phyloP scores from a whole-genome alignment of 2,329 filamentous ascomycete genomes.

The Botrytis paeoniae region DNA sequence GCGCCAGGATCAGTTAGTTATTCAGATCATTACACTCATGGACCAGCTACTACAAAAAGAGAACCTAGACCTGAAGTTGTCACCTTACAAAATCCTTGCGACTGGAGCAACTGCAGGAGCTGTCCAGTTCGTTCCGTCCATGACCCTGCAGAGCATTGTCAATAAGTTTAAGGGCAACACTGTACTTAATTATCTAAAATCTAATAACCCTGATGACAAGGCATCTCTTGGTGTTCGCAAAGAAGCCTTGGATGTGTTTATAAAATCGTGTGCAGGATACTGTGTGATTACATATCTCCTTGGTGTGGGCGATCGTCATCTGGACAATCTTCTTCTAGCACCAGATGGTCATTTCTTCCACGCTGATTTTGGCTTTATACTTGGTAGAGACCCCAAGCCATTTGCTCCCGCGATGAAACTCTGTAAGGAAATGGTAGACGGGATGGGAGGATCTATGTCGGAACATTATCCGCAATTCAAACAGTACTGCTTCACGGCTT shows the following conservation, averaged over 20 bases:
- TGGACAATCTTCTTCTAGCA: conserved; percentile 89
- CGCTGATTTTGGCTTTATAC: conserved; percentile 96
- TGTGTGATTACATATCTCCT: conserved; percentile 98
- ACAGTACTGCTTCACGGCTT: conserved; percentile 93
- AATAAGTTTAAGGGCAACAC: conserved; percentile 73
- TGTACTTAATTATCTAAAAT: conserved; percentile 78
- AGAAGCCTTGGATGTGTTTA: conserved; percentile 90
- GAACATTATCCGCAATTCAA: conserved; percentile 86
- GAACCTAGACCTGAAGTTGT: conserved; percentile 90
- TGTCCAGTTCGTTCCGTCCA: conserved; percentile 89
- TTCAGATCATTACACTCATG: conserved; percentile 97
- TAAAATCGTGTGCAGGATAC: conserved; percentile 94
- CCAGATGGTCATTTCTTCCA: conserved; percentile 96
- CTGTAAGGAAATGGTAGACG: conserved; percentile 96
- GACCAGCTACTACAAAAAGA: conserved; percentile 93
- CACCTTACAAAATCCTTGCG: conserved; percentile 93
- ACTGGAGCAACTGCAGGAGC: conserved; percentile 87
- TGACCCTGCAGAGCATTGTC: conserved; percentile 77
- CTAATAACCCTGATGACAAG: conserved; percentile 82
- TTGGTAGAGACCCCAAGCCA: conserved; percentile 93
- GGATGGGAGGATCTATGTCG: conserved; percentile 84
- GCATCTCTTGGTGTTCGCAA: conserved; percentile 84
- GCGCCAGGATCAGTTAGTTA: conserved; percentile 93
- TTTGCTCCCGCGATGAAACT: conserved; percentile 98
- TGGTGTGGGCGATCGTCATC: conserved; percentile 90